Evolutionary conservation across 148 eudicot species (phyloP), one percentile per base, ranked within the genome.

Genomic region (Cornus controversa): DNA sequence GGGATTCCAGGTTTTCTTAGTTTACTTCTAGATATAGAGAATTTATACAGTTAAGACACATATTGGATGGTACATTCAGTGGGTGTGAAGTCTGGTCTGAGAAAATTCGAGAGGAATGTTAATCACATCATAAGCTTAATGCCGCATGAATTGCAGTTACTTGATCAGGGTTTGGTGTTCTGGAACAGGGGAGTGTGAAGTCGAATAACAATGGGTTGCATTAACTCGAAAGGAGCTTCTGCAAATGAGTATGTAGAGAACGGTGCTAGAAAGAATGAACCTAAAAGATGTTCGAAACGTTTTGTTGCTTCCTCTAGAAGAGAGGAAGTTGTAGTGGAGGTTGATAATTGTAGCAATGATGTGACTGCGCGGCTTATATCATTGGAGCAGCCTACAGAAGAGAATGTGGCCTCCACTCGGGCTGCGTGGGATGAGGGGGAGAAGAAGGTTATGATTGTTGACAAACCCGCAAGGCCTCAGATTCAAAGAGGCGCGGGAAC

Each of bases 201-300:
- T 65, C 57, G 63, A 29, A 4, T 45, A 66, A 80, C 75, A 14
- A 89, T 89, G 92, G 92, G 92, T 78, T 85, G 92, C 82, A 80
- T 90, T 79, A 87, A 90, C 83, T 87, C 94, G 13, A 91, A 89
- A 81, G 94, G 94, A 40, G 73, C 74, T 73, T 81, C 88, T 36
- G 70, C 65, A 67, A 60, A 75, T 16, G 79, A 84, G 58, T 62
- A 66, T 79, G 78, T 66, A 29, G 81, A 68, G 10, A 75, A 74
- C 63, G 27, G 69, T 62, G 69, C 15, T 37, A 76, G 76, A 54
- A 81, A 82, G 22, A 85, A 65, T 40, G 74, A 75, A 73, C 40
- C 79, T 6, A 80, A 66, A 76, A 81, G 70, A 73, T 65, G 72
- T 40, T 60, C 87, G 6, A 85, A 82, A 53, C 71, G 84, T 37